phyloP scores from a whole-genome alignment of 176 grass and related monocot species.

The Dactylis glomerata region DNA sequence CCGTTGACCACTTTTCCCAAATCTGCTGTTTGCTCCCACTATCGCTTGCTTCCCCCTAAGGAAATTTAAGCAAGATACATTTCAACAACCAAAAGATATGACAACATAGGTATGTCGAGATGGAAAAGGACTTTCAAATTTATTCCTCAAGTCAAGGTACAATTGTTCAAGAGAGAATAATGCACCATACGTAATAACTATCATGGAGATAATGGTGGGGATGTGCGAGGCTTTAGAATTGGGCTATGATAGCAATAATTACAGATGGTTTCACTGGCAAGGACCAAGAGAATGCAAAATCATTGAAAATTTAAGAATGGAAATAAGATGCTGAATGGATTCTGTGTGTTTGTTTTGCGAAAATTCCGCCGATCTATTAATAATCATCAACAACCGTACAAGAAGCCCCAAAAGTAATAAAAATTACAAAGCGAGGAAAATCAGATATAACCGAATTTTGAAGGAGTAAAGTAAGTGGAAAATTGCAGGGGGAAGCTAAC shows the following conservation, averaged over 20 bases:
- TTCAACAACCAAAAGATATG: constrained; percentile 39
- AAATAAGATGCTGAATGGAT: not conserved
- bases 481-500: not conserved
- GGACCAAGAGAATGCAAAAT: constrained; percentile 11
- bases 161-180: constrained; percentile 20
- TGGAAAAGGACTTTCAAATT: constrained; percentile 27
- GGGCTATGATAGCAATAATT: constrained; percentile 2
- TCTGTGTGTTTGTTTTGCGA: too few relatives aligned
- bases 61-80: constrained; percentile 45
- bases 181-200: not conserved
- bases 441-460: not conserved
- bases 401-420: too few relatives aligned
- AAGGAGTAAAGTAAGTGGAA: not conserved
- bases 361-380: too few relatives aligned
- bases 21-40: constrained; percentile 80
- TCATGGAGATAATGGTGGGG: not conserved
- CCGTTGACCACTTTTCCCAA: constrained; percentile 98
- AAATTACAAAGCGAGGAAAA: constrained; percentile 5
- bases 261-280: not conserved
- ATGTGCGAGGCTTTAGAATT: not conserved
- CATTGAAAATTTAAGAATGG: not conserved
- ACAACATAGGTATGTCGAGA: constrained; percentile 6
- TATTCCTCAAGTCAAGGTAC: not conserved
- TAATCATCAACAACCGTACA: too few relatives aligned
- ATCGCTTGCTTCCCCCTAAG: constrained; percentile 82